phyloP scores from a whole-genome alignment of 306 rosid species.

The Leucaena leucocephala region DNA sequence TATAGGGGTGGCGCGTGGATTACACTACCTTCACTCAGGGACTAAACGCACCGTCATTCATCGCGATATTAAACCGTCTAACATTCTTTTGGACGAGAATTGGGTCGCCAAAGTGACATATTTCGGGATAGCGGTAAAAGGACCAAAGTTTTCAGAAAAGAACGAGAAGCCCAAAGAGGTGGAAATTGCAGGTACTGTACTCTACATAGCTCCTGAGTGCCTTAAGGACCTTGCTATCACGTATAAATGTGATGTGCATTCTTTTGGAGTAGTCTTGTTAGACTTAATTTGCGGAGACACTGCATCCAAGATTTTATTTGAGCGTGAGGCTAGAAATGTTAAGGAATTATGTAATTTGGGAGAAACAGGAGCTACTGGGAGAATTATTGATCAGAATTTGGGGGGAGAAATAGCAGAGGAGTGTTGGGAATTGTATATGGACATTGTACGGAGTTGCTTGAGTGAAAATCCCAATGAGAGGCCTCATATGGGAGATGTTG shows the following conservation, averaged over 20 bases:
- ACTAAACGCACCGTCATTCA: slow-evolving; percentile 28
- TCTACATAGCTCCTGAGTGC: slow-evolving; percentile 44
- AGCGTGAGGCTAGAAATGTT: too few species aligned
- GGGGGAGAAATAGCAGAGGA: slow-evolving; percentile 34
- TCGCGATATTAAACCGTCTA: not conserved
- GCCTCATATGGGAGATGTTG: slow-evolving; percentile 44
- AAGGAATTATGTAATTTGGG: not conserved
- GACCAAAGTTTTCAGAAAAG: not conserved
- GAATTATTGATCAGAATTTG: slow-evolving; percentile 26
- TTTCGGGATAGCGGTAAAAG: not conserved
- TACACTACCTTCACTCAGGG: slow-evolving; percentile 42
- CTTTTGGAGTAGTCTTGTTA: slow-evolving; percentile 31
- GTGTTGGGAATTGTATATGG: slow-evolving; percentile 20
- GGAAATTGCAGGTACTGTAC: not conserved
- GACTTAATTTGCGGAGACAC: slow-evolving; percentile 21
- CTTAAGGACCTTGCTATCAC: not conserved
- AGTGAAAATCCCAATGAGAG: not conserved
- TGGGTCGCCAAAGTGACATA: not conserved
- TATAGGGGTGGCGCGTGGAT: not conserved
- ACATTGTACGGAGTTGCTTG: slow-evolving; percentile 26
- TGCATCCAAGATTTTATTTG: too few species aligned
- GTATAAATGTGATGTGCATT: slow-evolving; percentile 34
- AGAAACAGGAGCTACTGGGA: not conserved
- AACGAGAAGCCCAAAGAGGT: not conserved
- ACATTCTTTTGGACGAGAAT: slow-evolving; percentile 9